phyloP scores from a whole-genome alignment of 495 filamentous ascomycete genomes.

The Talaromyces proteolyticus region DNA sequence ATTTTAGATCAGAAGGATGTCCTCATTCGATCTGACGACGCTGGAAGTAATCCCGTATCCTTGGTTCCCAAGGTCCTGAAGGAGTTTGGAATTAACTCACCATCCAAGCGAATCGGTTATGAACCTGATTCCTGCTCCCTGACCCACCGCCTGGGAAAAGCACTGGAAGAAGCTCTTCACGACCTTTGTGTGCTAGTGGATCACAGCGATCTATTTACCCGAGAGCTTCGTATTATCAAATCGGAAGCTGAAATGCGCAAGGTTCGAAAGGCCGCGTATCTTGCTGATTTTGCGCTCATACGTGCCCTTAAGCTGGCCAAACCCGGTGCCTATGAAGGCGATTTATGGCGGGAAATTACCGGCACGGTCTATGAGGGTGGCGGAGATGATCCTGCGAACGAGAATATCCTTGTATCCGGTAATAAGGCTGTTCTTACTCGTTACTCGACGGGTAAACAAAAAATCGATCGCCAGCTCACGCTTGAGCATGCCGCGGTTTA shows the following conservation, averaged over 20 bases:
- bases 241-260: constrained; percentile 17
- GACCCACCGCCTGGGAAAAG: constrained; percentile 13
- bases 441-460: constrained; percentile 17
- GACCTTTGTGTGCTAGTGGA: constrained; percentile 15
- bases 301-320: constrained; percentile 17
- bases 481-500: constrained; percentile 18
- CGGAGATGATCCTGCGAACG: constrained; percentile 19
- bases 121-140: constrained; percentile 16
- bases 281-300: constrained; percentile 17
- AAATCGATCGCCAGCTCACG: constrained; percentile 16
- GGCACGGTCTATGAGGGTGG: constrained; percentile 18
- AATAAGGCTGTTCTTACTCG: constrained; percentile 21
- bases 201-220: constrained; percentile 14
- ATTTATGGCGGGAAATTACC: constrained; percentile 17
- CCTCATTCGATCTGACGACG: constrained; percentile 18
- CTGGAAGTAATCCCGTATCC: constrained; percentile 16
- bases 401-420: constrained; percentile 20
- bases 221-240: constrained; percentile 17
- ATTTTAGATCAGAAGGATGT: constrained; percentile 14
- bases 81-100: constrained; percentile 14
- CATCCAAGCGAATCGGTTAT: constrained; percentile 16
- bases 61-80: constrained; percentile 14
- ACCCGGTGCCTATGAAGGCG: constrained; percentile 18
- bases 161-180: constrained; percentile 10
- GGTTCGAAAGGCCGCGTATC: constrained; percentile 19